phyloP scores from a whole-genome alignment of 495 filamentous ascomycete species.

The Daldinia decipiens region DNA sequence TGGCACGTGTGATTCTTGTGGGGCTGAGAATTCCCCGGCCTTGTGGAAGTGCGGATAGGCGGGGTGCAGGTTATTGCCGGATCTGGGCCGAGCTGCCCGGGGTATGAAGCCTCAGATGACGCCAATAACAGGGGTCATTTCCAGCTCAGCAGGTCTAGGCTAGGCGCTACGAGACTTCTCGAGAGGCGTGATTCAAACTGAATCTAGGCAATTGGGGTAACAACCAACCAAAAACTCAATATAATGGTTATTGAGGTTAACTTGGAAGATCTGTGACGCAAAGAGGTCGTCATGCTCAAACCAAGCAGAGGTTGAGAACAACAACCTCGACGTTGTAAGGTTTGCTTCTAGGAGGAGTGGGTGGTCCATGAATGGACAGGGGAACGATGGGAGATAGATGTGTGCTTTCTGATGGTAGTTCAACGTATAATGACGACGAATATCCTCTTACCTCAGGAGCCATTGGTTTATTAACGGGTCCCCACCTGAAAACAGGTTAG shows the following conservation, averaged over 20 bases:
- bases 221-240: constrained; percentile 3
- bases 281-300: constrained; percentile 23
- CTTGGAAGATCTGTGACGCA: constrained; percentile 23
- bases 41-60: constrained; percentile 39
- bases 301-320: not conserved
- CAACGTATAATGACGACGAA: constrained; percentile 6
- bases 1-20: constrained; percentile 37
- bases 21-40: constrained; percentile 32
- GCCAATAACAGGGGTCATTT: constrained; percentile 47
- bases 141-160: constrained; percentile 27
- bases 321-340: not conserved
- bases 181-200: constrained; percentile 21
- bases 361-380: not conserved
- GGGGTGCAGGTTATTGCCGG: constrained; percentile 50
- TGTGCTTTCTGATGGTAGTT: constrained; percentile 4
- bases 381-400: constrained; percentile 9
- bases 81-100: constrained; percentile 36
- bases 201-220: constrained; percentile 24
- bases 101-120: constrained; percentile 42
- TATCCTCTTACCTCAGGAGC: constrained; percentile 82
- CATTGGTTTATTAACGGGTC: constrained; percentile 99
- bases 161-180: constrained; percentile 28
- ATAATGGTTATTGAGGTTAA: not conserved
- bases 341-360: not conserved
- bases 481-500: constrained; percentile 54